Evolutionary conservation across 169 alveolate genomes (phyloP).

Genomic region (Eimeria sp.): DNA sequence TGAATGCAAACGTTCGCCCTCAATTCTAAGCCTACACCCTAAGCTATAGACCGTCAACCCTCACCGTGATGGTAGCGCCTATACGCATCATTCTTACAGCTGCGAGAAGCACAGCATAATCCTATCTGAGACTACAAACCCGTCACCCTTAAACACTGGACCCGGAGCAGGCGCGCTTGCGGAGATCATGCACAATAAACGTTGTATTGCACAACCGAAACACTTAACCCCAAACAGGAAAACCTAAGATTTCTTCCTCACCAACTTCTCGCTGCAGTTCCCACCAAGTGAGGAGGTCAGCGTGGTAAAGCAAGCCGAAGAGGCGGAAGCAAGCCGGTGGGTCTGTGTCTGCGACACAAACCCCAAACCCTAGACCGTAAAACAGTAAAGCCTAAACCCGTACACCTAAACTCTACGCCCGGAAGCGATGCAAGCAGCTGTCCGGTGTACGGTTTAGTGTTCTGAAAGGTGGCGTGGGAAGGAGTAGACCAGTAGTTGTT

Average conservation of each 20-base stretch:
- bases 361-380: not conserved
- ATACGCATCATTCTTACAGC: conserved; percentile 77
- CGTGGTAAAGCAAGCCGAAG: conserved; percentile 57
- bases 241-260: conserved; percentile 12
- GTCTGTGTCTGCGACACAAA: conserved; percentile 70
- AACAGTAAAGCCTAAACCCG: not conserved
- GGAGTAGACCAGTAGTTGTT: not conserved
- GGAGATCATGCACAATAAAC: not conserved
- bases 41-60: not conserved
- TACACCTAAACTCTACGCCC: not conserved
- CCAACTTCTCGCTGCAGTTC: conserved; percentile 84
- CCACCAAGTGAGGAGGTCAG: conserved; percentile 82
- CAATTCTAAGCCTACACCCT: not conserved
- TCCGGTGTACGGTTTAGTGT: not conserved
- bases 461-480: not conserved
- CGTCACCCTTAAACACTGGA: not conserved
- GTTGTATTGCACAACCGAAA: not conserved
- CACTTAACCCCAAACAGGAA: not conserved
- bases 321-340: conserved; percentile 77
- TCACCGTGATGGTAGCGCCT: conserved; percentile 77
- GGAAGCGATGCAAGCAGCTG: too few relatives aligned
- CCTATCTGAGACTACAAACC: not conserved
- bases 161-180: not conserved
- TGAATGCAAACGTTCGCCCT: not conserved
- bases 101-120: not conserved